phyloP scores from a whole-genome alignment of 2,329 filamentous ascomycete genomes.

The Cercospora sp. region DNA sequence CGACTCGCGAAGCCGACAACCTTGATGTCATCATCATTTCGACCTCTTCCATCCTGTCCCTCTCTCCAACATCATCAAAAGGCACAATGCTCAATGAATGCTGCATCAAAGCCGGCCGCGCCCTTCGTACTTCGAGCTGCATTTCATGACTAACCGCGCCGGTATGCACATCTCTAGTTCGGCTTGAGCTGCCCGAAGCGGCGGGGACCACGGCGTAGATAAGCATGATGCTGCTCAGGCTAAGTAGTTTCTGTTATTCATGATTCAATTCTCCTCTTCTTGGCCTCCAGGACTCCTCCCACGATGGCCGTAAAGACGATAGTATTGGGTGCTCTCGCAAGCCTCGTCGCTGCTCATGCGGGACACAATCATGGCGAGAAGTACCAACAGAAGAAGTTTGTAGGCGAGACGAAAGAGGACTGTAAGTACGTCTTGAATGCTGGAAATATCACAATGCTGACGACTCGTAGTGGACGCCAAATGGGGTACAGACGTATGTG shows the following conservation, averaged over 20 bases:
- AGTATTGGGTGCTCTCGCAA: neutral
- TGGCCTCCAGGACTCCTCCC: neutral
- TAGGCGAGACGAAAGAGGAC: constrained; percentile 33
- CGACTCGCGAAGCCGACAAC: constrained; percentile 1
- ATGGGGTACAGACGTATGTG: constrained; percentile 32
- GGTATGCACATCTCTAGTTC: constrained; percentile 6
- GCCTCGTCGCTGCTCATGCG: constrained; percentile 16
- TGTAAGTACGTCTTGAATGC: neutral
- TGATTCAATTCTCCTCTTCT: neutral
- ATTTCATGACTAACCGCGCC: constrained; percentile 15
- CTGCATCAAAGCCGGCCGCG: neutral
- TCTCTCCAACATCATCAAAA: neutral
- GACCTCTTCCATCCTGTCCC: neutral
- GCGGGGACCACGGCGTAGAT: constrained; percentile 19
- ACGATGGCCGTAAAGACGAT: neutral
- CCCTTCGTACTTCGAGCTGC: neutral
- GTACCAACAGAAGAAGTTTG: constrained; percentile 26
- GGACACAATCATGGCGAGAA: constrained; percentile 22
- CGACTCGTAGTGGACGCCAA: constrained; percentile 28
- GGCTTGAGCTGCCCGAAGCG: constrained; percentile 15
- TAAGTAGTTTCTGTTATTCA: constrained; percentile 20
- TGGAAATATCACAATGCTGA: neutral
- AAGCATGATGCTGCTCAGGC: constrained; percentile 16
- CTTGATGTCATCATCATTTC: constrained; percentile 1
- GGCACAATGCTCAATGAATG: neutral